phyloP scores from a whole-genome alignment of 192 early-diverging fungal genomes.

The Coemansia sp. region DNA sequence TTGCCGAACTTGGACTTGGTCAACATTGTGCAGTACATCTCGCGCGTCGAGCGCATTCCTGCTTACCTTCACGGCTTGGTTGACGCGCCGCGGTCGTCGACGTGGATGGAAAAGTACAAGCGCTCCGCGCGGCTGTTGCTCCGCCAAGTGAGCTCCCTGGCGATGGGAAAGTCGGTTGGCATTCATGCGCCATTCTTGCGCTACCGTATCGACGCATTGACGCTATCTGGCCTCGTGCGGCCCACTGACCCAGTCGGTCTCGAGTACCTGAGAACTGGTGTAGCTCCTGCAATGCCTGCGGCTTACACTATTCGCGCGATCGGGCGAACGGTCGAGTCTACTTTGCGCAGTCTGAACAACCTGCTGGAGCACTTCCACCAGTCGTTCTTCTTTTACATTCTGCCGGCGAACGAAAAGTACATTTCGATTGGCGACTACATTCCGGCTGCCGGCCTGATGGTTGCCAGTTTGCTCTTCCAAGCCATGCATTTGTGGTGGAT shows the following conservation, averaged over 20 bases:
- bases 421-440: slow-evolving; percentile 91
- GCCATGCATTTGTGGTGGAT: slow-evolving; percentile 61
- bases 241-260: slow-evolving; percentile 6
- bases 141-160: slow-evolving; percentile 37
- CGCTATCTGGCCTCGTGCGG: slow-evolving; percentile 54
- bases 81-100: slow-evolving; percentile 14
- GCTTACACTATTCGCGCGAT: slow-evolving; percentile 9
- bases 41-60: slow-evolving; percentile 52
- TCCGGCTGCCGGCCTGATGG: slow-evolving; percentile 77
- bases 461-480: slow-evolving; percentile 69
- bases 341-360: slow-evolving; percentile 85
- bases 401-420: slow-evolving; percentile 73
- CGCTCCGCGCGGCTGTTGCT: slow-evolving; percentile 32
- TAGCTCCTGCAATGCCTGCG: slow-evolving; percentile 2
- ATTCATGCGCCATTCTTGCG: slow-evolving; percentile 51
- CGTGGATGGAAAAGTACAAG: slow-evolving; percentile 16
- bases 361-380: slow-evolving; percentile 93
- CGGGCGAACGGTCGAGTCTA: slow-evolving; percentile 73
- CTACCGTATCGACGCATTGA: slow-evolving; percentile 80
- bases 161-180: slow-evolving; percentile 38
- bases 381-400: slow-evolving; percentile 96
- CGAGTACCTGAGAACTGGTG: neutral
- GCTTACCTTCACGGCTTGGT: slow-evolving; percentile 44
- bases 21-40: slow-evolving; percentile 67
- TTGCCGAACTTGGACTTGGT: slow-evolving; percentile 90